Base-by-base conservation (phyloP, 2,329 filamentous ascomycete species). In the Penicillium freii region DNA sequence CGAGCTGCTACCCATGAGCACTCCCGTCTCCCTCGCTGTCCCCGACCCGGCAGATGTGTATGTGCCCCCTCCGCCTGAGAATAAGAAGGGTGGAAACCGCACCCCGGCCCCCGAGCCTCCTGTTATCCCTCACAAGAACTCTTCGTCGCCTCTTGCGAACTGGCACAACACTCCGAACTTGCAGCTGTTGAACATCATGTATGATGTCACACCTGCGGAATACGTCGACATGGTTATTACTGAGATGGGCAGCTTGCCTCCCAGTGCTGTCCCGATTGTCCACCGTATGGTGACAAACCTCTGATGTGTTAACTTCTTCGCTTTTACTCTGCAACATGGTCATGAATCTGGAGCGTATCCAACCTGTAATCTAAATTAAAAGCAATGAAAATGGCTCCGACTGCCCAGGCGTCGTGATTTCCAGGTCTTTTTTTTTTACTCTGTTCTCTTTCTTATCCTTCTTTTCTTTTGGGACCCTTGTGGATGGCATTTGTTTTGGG, bases 181-280 rank as follows among this genome's bases (percentile, higher is more conserved):
- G 57, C 84, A 87, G 69, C 77, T 88, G 39, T 76, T 87, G 61
- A 89, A 89, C 70, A 82, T 97, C 59, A 85, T 97, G 75, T 97
- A 96, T 71, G 94, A 99, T 73, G 90, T 93, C 47, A 99, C 94
- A 1, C 89, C 88, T 15, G 90, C 91, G 4, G 88, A 91, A 67
- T 92, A 91, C 69, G 87, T 97, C 63, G 88, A 90, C 39, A 89
- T 92, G 75, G 88, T 99, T 40, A 86, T 97, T 49, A 97, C 92
- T 3, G 94, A 99, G 77, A 87, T 93, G 71, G 94, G 93, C 42
- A 90, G 86, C 68, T 83, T 95, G 61, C 90, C 92, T 50, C 90
- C 92, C 0, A 92, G 89, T 67, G 92, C 91, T 8, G 92, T 97
- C 42, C 89, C 92, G 11, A 86, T 88, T 47, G 84, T 89, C 54